A percentile compares a stretch with the other conserved stretches of the same genome.
Conservation (phyloP, 345 rosid genomes). For the Brassica napus region DNA sequence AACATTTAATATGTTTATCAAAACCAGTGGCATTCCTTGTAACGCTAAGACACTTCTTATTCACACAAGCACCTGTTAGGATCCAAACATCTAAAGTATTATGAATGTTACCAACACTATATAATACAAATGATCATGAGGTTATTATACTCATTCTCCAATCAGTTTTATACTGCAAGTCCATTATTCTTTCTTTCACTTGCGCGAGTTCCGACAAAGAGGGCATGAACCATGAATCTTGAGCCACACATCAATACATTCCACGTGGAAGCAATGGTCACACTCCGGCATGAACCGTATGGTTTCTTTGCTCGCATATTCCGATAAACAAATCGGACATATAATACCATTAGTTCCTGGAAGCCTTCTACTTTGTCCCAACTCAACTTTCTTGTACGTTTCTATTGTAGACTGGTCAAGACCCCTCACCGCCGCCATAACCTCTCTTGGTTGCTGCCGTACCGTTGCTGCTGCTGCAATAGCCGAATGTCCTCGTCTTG, state of each 20-base stretch:
- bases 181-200: neutral
- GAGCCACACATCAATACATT: constrained; percentile 74
- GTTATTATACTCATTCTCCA: neutral
- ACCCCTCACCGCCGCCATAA: constrained; percentile 30
- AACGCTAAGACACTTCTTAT: neutral
- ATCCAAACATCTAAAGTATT: neutral
- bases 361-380: constrained; percentile 56
- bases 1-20: neutral
- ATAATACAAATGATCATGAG: neutral
- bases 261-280: constrained; percentile 65
- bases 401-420: constrained; percentile 64
- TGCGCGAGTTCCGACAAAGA: constrained; percentile 23
- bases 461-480: neutral
- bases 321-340: constrained; percentile 64
- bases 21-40: neutral
- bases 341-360: constrained; percentile 53
- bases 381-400: constrained; percentile 58
- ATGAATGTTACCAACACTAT: neutral
- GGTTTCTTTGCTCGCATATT: constrained; percentile 52
- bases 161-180: neutral
- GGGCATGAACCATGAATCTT: constrained; percentile 58
- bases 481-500: constrained; percentile 1
- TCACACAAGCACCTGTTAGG: neutral
- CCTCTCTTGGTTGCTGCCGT: constrained; percentile 30
- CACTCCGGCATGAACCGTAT: constrained; percentile 60